Evolutionary conservation across 139 green algal species (phyloP), one percentile per base, ranked within the genome.

Genomic region (Chlorella sp.): DNA sequence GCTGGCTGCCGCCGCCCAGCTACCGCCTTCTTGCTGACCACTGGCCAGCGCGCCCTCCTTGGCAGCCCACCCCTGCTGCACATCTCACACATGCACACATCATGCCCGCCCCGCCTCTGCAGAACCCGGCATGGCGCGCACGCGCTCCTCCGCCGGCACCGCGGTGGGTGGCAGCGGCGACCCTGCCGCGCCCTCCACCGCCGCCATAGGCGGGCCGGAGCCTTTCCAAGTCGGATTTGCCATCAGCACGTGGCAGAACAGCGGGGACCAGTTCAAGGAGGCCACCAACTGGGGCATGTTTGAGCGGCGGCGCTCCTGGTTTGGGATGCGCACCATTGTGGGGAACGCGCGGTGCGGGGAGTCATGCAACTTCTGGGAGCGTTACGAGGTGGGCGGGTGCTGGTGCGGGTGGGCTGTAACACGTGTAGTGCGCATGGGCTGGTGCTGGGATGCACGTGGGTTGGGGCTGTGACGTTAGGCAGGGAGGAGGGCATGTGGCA

Each of bases 351-450:
- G 30, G 1, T 92, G 90, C 69, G 91, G 91, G n/a, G 84, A 80
- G n/a, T 91, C 81, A 24, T 94, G 89, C 64, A 93, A 97, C 91
- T 97, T 97, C 61, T 97, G 95, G 95, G 92, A 96, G 81, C 93
- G 85, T 89, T 96, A 90, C 79, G 88, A 91, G 40, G 75, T 15
- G 61, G 0, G 37, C 19, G 53, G 16, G n/a, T 30, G 57, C 28
- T 37, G 75, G 64, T 12, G 16, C 5, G 71, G 7, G 19, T 1
- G 40, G 57, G n/a, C 34, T 7, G 64, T 69, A 24, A 22, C 40
- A 78, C 26, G 14, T 78, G 71, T 39, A 37, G 1, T 48, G 76
- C 73, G 15, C 9, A 21, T n/a, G 68, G 69, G 30, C 11, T 78
- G 71, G 32, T 78, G 71, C 71, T 39, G 71, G 30, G n/a, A n/a